Base-by-base conservation (phyloP, 2,329 filamentous ascomycete genomes). In the Aureobasidium sp. region DNA sequence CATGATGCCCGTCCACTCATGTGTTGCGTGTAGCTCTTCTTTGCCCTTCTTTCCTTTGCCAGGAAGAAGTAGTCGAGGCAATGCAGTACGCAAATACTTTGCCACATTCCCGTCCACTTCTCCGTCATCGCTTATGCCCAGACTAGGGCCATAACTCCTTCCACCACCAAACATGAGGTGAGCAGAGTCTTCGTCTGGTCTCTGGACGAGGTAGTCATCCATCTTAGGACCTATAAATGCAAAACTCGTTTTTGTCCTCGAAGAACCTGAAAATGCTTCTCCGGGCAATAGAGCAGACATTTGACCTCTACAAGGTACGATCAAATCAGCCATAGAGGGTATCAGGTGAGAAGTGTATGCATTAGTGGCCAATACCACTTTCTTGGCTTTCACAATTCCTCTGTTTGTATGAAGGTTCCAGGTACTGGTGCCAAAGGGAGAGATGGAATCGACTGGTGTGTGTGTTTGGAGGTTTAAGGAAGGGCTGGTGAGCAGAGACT, bases 321-420 rank as follows among this genome's bases (percentile, higher is more conserved):
- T 88, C 9, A 92, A 79, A 66, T 86, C 84, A 9, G 82, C 78
- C 67, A 93, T 87, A 37, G 77, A 71, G 0, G 89, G 89, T 1
- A 93, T 76, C 4, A 96, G 79, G 64, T 86, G 81, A 1, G 89
- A 90, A 8, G 90, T 92, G 73, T 96, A 95, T 3, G 80, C 92
- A 70, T 96, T 96, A 0, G 88, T 93, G 5, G 90, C 88, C 17
- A 96, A 81, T 20, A 96, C 80, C 24, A 96, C 83, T 37, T 83
- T 80, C 13, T 77, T 75, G 1, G 90, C 80, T 0, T 72, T 71
- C 61, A 95, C 81, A 46, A 75, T 77, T n/a, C 91, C 92, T 26
- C 90, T 84, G 0, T 79, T 74, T 0, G 91, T 95, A 51, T 85
- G 77, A 0, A 91, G 76, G 0, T 79, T 78, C 84, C 88, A 92